phyloP scores from a whole-genome alignment of 2,329 filamentous ascomycete species.

The Zymoseptoria pseudotritici region DNA sequence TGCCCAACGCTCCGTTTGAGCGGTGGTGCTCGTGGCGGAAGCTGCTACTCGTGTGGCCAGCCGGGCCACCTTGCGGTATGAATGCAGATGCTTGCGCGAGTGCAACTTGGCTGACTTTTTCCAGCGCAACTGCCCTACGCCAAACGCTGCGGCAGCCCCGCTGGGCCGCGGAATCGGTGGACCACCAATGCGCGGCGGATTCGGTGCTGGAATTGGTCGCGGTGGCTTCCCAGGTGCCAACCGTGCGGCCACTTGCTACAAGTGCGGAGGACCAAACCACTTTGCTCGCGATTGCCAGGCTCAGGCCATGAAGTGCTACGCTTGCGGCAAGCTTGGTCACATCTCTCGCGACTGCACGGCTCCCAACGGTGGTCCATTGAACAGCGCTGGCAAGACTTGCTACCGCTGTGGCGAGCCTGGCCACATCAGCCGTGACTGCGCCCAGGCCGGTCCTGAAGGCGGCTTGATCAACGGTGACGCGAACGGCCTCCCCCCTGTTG shows the following conservation, averaged over 20 bases:
- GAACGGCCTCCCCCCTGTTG: conserved; percentile 26
- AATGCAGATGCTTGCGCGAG: background rate
- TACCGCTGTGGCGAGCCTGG: conserved; percentile 95
- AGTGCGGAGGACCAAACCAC: conserved; percentile 82
- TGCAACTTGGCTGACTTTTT: conserved; percentile 7
- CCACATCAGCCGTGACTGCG: conserved; percentile 93
- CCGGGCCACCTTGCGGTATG: conserved; percentile 83
- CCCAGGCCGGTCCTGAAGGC: conserved; percentile 46
- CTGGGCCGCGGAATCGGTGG: conserved; percentile 56
- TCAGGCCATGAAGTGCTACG: conserved; percentile 97
- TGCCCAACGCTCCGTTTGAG: conserved; percentile 93
- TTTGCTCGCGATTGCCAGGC: conserved; percentile 98
- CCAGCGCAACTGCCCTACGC: conserved; percentile 76
- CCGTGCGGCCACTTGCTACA: conserved; percentile 60
- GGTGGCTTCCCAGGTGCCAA: conserved; percentile 68
- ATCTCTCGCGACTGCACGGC: conserved; percentile 94
- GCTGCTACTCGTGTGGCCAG: conserved; percentile 95
- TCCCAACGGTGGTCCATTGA: conserved; percentile 89
- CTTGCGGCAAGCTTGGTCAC: conserved; percentile 89
- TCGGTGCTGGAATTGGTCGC: conserved; percentile 52
- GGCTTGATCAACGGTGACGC: conserved; percentile 16
- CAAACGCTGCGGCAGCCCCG: conserved; percentile 46
- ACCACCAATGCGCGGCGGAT: conserved; percentile 61
- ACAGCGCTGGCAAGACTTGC: conserved; percentile 89
- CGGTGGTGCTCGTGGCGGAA: conserved; percentile 69